phyloP scores from a whole-genome alignment of 805 yeast species.

The Candida pseudofarinosa region DNA sequence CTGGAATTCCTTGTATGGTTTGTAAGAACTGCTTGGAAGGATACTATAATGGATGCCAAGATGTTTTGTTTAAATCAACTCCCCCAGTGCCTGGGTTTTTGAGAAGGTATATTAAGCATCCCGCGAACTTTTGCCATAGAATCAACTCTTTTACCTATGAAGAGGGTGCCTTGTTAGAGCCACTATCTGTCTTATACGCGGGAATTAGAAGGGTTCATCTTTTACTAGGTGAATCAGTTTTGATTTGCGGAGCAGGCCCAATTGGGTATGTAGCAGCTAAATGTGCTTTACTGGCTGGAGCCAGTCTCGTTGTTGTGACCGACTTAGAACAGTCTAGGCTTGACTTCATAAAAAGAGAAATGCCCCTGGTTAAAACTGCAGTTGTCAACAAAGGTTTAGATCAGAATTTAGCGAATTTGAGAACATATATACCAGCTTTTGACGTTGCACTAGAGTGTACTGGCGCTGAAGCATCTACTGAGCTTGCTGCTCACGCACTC shows the following conservation, averaged over 20 bases:
- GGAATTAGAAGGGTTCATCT: neutral
- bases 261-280: neutral
- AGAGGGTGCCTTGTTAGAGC: conserved; percentile 1
- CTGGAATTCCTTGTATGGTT: conserved; percentile 48
- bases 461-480: conserved; percentile 18
- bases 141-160: neutral
- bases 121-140: too few relatives aligned
- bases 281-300: conserved; percentile 1
- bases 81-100: conserved; percentile 1
- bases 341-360: conserved; percentile 1
- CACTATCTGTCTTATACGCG: neutral
- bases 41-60: conserved; percentile 5
- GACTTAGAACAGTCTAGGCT: neutral
- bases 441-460: conserved; percentile 4
- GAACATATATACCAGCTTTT: neutral
- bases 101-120: too few relatives aligned
- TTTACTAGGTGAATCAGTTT: neutral
- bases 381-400: neutral
- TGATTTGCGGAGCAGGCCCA: conserved; percentile 1
- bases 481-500: conserved; percentile 11
- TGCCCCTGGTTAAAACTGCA: neutral
- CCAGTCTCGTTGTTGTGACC: neutral
- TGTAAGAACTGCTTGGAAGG: conserved; percentile 10
- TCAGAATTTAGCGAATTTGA: neutral
- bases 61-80: neutral